Evolutionary conservation across 2,329 filamentous ascomycete genomes (phyloP).

Genomic region (Pseudogymnoascus sp.): DNA sequence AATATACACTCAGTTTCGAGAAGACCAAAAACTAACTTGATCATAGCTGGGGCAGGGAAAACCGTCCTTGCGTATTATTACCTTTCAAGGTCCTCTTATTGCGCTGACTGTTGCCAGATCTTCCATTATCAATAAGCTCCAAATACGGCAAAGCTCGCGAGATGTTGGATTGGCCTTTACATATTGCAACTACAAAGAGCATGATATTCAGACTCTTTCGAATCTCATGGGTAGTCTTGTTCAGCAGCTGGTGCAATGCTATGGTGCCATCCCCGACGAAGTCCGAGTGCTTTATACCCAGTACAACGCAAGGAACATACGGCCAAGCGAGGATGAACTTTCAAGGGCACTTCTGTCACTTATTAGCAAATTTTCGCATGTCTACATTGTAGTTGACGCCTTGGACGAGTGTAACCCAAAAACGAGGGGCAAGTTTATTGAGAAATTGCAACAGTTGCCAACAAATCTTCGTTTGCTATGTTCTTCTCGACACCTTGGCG

Average conservation of each 20-base stretch:
- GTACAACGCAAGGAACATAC: background rate
- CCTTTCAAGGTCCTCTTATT: background rate
- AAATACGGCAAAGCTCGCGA: background rate
- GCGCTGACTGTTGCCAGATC: conserved; percentile 1
- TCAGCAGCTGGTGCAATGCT: conserved; percentile 23
- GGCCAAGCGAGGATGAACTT: conserved; percentile 14
- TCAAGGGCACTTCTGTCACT: conserved; percentile 15
- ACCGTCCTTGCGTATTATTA: background rate
- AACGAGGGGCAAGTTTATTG: background rate
- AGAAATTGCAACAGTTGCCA: background rate
- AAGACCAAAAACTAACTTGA: background rate
- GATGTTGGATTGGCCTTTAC: conserved; percentile 29
- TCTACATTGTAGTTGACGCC: conserved; percentile 19
- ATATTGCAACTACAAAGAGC: conserved; percentile 31
- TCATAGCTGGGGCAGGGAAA: background rate
- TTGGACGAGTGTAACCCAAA: conserved; percentile 17
- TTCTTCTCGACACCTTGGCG: conserved; percentile 36
- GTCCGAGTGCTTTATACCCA: background rate
- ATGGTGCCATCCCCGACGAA: background rate
- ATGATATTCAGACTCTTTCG: conserved; percentile 23
- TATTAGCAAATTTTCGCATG: conserved; percentile 14
- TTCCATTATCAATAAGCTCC: conserved; percentile 11
- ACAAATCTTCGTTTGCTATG: background rate
- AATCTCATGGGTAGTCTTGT: conserved; percentile 21
- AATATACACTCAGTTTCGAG: background rate